These are phyloP conservation scores for Phytophthora sojae DNA, from an alignment of 352 stramenopile genomes.

Conservation along the genomic window DNA sequence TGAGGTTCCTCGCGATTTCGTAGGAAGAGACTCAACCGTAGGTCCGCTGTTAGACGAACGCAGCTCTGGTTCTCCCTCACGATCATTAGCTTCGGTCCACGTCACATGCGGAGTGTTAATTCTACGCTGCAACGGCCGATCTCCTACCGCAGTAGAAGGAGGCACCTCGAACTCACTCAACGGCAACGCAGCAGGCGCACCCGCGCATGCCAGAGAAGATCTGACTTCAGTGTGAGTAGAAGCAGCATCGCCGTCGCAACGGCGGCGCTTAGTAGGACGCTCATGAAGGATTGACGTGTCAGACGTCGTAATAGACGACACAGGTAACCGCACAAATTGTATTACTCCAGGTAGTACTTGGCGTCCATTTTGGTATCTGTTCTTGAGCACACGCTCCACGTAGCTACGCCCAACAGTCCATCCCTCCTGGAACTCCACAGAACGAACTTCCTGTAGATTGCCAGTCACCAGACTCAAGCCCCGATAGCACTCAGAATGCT, in stretches of 20 bases:
- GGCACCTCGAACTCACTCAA: neutral
- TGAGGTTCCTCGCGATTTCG: neutral
- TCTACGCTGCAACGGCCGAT: neutral
- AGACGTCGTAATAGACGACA: neutral
- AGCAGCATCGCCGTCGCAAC: constrained; percentile 10
- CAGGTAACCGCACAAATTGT: no score
- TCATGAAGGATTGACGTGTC: neutral
- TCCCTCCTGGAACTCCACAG: no score
- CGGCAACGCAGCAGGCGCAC: neutral
- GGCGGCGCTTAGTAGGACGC: constrained; percentile 15
- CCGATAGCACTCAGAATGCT: no score
- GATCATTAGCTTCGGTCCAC: neutral
- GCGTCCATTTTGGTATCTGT: no score
- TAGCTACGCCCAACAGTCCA: no score
- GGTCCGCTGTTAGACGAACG: neutral
- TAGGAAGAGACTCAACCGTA: neutral
- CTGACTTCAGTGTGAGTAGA: neutral
- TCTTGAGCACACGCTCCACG: no score
- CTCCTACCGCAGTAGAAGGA: constrained; percentile 11
- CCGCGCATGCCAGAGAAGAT: neutral
- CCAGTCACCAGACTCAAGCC: no score
- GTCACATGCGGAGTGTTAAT: constrained; percentile 2
- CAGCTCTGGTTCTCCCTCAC: neutral
- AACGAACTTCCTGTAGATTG: no score
- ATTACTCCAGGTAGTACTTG: no score